phyloP scores from a whole-genome alignment of 352 stramenopile species.

The Phytophthora hibernalis region DNA sequence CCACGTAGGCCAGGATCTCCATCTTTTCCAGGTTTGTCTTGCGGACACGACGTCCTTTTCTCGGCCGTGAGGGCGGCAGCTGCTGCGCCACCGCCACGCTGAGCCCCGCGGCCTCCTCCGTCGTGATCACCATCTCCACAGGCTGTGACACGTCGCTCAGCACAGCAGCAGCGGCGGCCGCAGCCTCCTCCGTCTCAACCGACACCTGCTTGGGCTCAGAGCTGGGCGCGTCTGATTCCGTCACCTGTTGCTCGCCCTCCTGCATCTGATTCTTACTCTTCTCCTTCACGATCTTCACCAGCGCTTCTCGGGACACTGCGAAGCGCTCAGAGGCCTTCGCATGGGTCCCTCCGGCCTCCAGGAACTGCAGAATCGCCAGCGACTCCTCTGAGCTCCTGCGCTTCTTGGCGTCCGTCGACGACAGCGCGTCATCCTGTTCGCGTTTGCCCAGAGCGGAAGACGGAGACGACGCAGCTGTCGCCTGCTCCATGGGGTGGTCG shows the following conservation, averaged over 20 bases:
- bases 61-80: slow-evolving; percentile 17
- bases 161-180: slow-evolving; percentile 2
- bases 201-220: slow-evolving; percentile 9
- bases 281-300: not conserved
- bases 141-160: slow-evolving; percentile 7
- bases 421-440: slow-evolving; percentile 10
- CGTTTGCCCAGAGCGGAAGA: slow-evolving; percentile 23
- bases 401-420: slow-evolving; percentile 16
- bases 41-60: slow-evolving; percentile 70
- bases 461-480: not conserved
- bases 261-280: slow-evolving; percentile 12
- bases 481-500: not conserved
- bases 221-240: slow-evolving; percentile 9
- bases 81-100: slow-evolving; percentile 18
- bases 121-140: slow-evolving; percentile 23
- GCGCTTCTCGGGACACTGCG: not conserved
- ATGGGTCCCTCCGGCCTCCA: not conserved
- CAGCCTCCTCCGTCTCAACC: not conserved
- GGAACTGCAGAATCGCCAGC: slow-evolving; percentile 32
- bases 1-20: slow-evolving; percentile 82
- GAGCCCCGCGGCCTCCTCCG: slow-evolving; percentile 26
- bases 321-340: not conserved
- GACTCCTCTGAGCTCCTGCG: slow-evolving; percentile 64
- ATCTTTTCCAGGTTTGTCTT: slow-evolving; percentile 89
- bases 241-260: not conserved